Percentiles rank a stretch among this genome's conserved stretches.
Evolutionary conservation across 208 protist species (phyloP).

Genomic region (Entamoeba nuttalli): DNA sequence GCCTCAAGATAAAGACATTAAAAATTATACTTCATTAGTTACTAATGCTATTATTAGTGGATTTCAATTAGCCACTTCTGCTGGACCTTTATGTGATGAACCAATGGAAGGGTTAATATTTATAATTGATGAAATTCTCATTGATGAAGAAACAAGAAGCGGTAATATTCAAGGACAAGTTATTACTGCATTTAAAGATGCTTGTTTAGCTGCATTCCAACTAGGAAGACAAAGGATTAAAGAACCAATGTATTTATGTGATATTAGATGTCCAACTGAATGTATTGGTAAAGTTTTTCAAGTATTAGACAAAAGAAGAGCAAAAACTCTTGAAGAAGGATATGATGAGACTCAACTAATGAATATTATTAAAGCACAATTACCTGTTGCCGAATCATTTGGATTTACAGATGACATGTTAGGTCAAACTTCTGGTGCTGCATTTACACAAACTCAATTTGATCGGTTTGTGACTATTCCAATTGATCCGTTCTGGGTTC

Average conservation of each 20-base stretch:
- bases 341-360: conserved; percentile 77
- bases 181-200: conserved; percentile 70
- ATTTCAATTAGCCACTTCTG: conserved; percentile 73
- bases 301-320: conserved; percentile 58
- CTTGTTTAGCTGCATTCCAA: conserved; percentile 71
- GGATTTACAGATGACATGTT: conserved; percentile 61
- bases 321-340: conserved; percentile 72
- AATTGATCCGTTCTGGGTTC: conserved; percentile 78
- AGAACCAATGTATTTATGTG: conserved; percentile 83
- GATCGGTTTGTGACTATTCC: neutral
- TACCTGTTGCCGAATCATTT: conserved; percentile 87
- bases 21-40: neutral
- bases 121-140: neutral
- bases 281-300: conserved; percentile 64
- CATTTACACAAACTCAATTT: neutral
- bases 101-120: conserved; percentile 70
- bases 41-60: conserved; percentile 54
- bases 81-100: conserved; percentile 88
- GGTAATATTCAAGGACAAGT: conserved; percentile 65
- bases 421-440: neutral
- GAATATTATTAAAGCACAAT: conserved; percentile 71
- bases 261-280: conserved; percentile 68
- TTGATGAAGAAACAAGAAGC: conserved; percentile 17
- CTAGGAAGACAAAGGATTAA: conserved; percentile 62
- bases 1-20: too few relatives aligned